Evolutionary conservation across 768 basidiomycete species (phyloP).

Genomic region (Phanerodontia chrysosporium): DNA sequence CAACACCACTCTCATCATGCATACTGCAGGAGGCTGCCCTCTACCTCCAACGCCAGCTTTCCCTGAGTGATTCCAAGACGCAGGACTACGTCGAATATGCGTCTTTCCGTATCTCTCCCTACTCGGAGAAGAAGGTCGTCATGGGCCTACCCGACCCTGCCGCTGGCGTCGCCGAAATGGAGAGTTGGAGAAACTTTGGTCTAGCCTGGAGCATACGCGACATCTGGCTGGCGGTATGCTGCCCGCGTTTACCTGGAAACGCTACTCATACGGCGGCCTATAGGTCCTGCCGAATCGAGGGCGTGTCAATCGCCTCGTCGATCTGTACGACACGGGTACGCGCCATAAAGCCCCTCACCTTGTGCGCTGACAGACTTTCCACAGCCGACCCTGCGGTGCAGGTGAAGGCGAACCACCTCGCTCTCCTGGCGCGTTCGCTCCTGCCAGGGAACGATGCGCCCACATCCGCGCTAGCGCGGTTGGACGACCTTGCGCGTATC

Average conservation of each 20-base stretch:
- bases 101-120: constrained; percentile 34
- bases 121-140: constrained; percentile 31
- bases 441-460: constrained; percentile 34
- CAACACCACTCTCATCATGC: background rate
- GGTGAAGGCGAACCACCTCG: constrained; percentile 36
- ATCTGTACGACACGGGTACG: constrained; percentile 17
- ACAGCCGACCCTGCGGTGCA: background rate
- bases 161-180: constrained; percentile 26
- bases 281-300: constrained; percentile 44
- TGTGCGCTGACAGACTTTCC: background rate
- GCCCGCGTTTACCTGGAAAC: background rate
- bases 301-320: constrained; percentile 23
- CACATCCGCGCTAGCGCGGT: background rate
- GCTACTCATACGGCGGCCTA: background rate
- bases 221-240: constrained; percentile 33
- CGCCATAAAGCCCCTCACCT: too few species aligned
- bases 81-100: constrained; percentile 48
- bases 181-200: constrained; percentile 34
- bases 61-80: constrained; percentile 33
- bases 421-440: constrained; percentile 34
- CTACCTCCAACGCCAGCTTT: constrained; percentile 40
- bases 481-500: background rate
- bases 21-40: constrained; percentile 36
- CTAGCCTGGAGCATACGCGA: constrained; percentile 37
- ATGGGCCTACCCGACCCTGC: constrained; percentile 41